These are phyloP conservation scores for Stachybotrys echinatus DNA, from an alignment of 2,329 filamentous ascomycete species.

Conservation along the genomic window DNA sequence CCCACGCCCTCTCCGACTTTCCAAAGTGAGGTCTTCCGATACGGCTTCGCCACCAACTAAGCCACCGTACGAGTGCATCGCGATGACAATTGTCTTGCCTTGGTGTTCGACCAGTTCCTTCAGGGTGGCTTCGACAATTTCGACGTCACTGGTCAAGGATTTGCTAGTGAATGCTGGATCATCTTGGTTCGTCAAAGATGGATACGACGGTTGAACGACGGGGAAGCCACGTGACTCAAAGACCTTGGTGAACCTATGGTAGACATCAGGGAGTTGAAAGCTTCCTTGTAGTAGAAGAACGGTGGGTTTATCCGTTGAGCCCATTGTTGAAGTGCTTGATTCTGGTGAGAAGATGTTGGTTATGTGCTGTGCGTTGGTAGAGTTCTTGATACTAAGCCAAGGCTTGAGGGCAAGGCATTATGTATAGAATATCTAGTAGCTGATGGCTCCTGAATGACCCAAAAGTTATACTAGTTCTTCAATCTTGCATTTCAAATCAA, in stretches of 20 bases:
- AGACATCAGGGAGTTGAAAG: neutral
- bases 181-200: neutral
- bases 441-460: too few relatives aligned
- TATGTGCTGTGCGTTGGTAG: too few relatives aligned
- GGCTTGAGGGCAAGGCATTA: too few relatives aligned
- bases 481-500: too few relatives aligned
- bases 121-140: neutral
- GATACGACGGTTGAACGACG: neutral
- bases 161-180: neutral
- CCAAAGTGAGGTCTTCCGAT: neutral
- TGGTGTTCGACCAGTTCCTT: neutral
- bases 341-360: too few relatives aligned
- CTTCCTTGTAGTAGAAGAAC: neutral
- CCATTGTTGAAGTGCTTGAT: too few relatives aligned
- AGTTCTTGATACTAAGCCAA: too few relatives aligned
- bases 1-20: neutral
- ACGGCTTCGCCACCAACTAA: neutral
- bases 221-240: neutral
- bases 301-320: neutral
- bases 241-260: neutral
- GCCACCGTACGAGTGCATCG: slow-evolving; percentile 1
- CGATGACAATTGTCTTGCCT: neutral
- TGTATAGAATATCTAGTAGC: too few relatives aligned
- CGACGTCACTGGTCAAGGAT: neutral
- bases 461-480: too few relatives aligned